These are phyloP conservation scores for Oligophagozyma castellii DNA, from an alignment of 1,139 yeast genomes.

Conservation along the genomic window DNA sequence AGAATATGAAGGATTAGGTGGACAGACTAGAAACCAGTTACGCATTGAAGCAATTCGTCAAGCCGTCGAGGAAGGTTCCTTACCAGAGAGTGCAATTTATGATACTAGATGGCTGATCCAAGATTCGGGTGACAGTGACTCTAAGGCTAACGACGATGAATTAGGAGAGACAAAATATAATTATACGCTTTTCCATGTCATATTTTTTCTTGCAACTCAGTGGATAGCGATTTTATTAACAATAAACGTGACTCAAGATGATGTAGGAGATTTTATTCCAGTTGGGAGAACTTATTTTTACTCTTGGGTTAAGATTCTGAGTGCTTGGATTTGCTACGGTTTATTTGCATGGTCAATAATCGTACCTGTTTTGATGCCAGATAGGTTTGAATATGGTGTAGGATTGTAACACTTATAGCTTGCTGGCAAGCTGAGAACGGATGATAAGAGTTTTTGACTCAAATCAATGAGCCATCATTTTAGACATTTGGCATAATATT, in stretches of 20 bases:
- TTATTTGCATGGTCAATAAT: slow-evolving; percentile 83
- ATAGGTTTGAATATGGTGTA: slow-evolving; percentile 47
- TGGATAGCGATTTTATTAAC: slow-evolving; percentile 92
- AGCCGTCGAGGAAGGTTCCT: slow-evolving; percentile 88
- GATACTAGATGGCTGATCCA: slow-evolving; percentile 44
- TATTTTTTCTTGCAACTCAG: slow-evolving; percentile 91
- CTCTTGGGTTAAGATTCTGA: slow-evolving; percentile 84
- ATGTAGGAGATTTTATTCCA: slow-evolving; percentile 81
- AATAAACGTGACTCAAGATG: slow-evolving; percentile 76
- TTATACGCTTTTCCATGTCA: slow-evolving; percentile 76
- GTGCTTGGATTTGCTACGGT: slow-evolving; percentile 83
- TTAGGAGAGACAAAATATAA: slow-evolving; percentile 62
- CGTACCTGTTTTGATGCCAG: slow-evolving; percentile 87
- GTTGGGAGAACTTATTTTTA: slow-evolving; percentile 95
- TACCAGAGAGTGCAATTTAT: slow-evolving; percentile 81
- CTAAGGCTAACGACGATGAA: slow-evolving; percentile 50
- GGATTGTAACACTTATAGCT: no score
- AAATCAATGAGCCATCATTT: no score
- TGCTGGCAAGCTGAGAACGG: no score
- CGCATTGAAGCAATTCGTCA: slow-evolving; percentile 80
- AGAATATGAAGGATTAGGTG: slow-evolving; percentile 30
- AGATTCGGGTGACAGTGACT: slow-evolving; percentile 22
- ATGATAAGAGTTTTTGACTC: no score
- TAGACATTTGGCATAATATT: no score
- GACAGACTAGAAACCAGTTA: slow-evolving; percentile 57